phyloP scores from a whole-genome alignment of 169 alveolate genomes.

The Plasmodium reichenowi region DNA sequence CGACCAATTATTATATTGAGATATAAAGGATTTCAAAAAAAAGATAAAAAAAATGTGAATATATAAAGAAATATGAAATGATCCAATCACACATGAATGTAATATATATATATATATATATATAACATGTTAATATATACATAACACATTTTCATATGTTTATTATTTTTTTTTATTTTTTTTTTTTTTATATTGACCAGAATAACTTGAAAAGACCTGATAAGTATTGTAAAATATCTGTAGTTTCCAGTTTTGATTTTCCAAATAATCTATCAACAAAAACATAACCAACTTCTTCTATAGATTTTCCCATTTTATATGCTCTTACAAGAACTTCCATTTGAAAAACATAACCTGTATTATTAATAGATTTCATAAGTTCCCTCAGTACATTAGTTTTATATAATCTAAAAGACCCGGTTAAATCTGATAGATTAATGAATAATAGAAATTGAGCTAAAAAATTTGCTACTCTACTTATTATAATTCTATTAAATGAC shows the following conservation, averaged over 20 bases:
- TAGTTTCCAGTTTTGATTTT: constrained; percentile 94
- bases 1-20: constrained; percentile 38
- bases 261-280: constrained; percentile 98
- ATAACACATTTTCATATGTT: too few relatives aligned
- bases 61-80: background rate
- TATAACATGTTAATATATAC: too few relatives aligned
- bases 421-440: constrained; percentile 91
- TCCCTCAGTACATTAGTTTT: constrained; percentile 91
- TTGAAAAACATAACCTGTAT: constrained; percentile 96
- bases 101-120: too few relatives aligned
- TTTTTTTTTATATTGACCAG: constrained; percentile 82
- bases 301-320: constrained; percentile 85
- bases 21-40: constrained; percentile 65
- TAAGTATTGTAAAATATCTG: constrained; percentile 92
- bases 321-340: constrained; percentile 98
- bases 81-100: too few relatives aligned
- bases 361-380: constrained; percentile 71
- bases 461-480: constrained; percentile 96
- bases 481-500: constrained; percentile 93
- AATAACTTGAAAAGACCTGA: constrained; percentile 91
- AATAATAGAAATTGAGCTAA: constrained; percentile 88
- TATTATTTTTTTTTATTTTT: too few relatives aligned
- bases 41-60: constrained; percentile 2
- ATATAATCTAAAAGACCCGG: constrained; percentile 97
- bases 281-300: constrained; percentile 97